phyloP scores from a whole-genome alignment of 148 eudicot genomes.

The Polygonum aviculare region DNA sequence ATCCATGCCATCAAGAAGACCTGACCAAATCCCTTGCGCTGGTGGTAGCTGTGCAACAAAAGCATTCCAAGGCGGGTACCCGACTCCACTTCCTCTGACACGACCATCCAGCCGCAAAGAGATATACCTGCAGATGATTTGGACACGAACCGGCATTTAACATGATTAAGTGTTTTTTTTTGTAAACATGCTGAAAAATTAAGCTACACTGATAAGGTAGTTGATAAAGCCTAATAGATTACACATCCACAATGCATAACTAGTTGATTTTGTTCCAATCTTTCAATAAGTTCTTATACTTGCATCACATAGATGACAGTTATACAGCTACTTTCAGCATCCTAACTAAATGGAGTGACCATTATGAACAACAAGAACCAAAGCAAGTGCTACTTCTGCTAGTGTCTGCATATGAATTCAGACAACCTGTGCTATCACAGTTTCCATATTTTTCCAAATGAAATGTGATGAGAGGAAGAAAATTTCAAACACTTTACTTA shows the following conservation, averaged over 20 bases:
- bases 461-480: not conserved
- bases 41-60: conserved; percentile 87
- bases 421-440: not conserved
- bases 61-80: conserved; percentile 98
- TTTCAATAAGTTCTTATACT: not conserved
- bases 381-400: not conserved
- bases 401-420: not conserved
- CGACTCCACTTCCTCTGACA: conserved; percentile 94
- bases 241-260: not conserved
- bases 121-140: conserved; percentile 40
- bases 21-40: conserved; percentile 87
- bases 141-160: not conserved
- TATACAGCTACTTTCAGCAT: not conserved
- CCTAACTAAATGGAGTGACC: not conserved
- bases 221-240: not conserved
- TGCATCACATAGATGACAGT: not conserved
- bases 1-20: conserved; percentile 90
- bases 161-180: not conserved
- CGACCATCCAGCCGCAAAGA: conserved; percentile 94
- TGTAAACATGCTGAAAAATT: not conserved
- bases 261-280: not conserved
- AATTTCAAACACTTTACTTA: conserved; percentile 33
- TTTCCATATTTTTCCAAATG: not conserved
- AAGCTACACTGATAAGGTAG: not conserved
- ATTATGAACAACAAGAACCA: not conserved